Conservation (phyloP, 2,329 filamentous ascomycete species). For the Talaromyces sp. region DNA sequence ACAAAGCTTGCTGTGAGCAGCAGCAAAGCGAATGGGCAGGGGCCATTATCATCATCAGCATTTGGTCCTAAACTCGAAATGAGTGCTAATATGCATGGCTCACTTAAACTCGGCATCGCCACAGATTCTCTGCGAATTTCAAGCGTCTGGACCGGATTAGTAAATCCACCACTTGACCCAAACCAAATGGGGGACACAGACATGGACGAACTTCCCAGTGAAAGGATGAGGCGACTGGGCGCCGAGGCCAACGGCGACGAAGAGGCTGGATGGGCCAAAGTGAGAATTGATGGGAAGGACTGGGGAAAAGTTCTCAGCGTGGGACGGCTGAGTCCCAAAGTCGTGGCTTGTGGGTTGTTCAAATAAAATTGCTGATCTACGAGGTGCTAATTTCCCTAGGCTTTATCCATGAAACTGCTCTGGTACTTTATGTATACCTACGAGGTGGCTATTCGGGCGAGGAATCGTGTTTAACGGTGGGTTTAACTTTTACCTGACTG, state of each 20-base stretch:
- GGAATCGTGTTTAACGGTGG: conserved; percentile 42
- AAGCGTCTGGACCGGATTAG: conserved; percentile 77
- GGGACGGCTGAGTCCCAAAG: conserved; percentile 77
- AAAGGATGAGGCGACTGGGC: conserved; percentile 61
- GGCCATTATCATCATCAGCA: conserved; percentile 16
- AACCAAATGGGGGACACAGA: conserved; percentile 60
- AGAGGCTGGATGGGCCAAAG: conserved; percentile 79
- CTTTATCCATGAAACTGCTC: conserved; percentile 41
- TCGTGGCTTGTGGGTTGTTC: conserved; percentile 70
- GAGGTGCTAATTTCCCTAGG: conserved; percentile 18
- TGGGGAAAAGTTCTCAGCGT: conserved; percentile 95
- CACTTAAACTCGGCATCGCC: conserved; percentile 69
- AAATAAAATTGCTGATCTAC: neutral
- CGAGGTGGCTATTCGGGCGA: conserved; percentile 36
- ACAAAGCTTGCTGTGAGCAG: conserved; percentile 66
- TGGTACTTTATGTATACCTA: conserved; percentile 43
- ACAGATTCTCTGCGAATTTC: conserved; percentile 82
- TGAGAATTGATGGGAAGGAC: conserved; percentile 86
- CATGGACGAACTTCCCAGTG: conserved; percentile 75
- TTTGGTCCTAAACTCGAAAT: conserved; percentile 67
- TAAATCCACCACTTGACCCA: conserved; percentile 83
- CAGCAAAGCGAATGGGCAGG: conserved; percentile 24
- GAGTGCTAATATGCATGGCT: conserved; percentile 91
- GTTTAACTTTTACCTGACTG: conserved; percentile 13
- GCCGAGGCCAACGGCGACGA: conserved; percentile 54